Evolutionary conservation across 2,329 filamentous ascomycete species (phyloP).

Genomic region (Orbilia brochopaga): DNA sequence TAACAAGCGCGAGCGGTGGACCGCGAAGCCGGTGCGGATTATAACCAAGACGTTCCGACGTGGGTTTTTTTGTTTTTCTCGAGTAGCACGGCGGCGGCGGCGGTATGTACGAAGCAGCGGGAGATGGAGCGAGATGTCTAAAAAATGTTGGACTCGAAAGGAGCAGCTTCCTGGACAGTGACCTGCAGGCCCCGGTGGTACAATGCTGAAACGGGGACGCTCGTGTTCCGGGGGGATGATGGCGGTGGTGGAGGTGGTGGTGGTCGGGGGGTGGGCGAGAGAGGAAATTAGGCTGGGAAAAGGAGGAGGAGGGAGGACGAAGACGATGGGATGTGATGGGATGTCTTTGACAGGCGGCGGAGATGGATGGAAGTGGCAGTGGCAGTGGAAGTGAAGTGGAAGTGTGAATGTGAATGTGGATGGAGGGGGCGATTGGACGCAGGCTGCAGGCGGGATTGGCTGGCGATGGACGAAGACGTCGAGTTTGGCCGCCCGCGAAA

Average conservation of each 20-base stretch:
- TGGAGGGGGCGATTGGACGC: constrained; percentile 10
- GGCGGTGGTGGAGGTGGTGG: constrained; percentile 3
- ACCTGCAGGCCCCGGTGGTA: constrained; percentile 24
- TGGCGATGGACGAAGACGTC: constrained; percentile 3
- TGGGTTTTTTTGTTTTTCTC: constrained; percentile 15
- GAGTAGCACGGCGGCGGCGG: constrained; percentile 30
- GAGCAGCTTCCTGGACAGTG: constrained; percentile 15
- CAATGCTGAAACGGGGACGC: constrained; percentile 21
- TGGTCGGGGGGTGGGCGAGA: constrained; percentile 19
- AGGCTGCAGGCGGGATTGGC: constrained; percentile 21
- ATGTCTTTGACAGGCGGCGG: constrained; percentile 6
- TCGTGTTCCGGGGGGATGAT: constrained; percentile 34
- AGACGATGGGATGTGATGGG: too few relatives aligned
- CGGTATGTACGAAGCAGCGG: not conserved
- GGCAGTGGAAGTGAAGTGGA: too few relatives aligned
- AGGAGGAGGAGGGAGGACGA: not conserved
- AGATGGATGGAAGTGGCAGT: constrained; percentile 35
- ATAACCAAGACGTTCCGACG: not conserved
- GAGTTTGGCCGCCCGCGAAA: not conserved
- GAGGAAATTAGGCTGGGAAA: constrained; percentile 18
- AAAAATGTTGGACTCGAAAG: constrained; percentile 16
- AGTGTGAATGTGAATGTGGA: constrained; percentile 44
- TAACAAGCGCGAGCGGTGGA: not conserved
- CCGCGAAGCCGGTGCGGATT: not conserved
- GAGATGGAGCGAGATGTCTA: not conserved